Evolutionary conservation across 108 stramenopile genomes (phyloP).

Genomic region (Cyclotella kingstonii): DNA sequence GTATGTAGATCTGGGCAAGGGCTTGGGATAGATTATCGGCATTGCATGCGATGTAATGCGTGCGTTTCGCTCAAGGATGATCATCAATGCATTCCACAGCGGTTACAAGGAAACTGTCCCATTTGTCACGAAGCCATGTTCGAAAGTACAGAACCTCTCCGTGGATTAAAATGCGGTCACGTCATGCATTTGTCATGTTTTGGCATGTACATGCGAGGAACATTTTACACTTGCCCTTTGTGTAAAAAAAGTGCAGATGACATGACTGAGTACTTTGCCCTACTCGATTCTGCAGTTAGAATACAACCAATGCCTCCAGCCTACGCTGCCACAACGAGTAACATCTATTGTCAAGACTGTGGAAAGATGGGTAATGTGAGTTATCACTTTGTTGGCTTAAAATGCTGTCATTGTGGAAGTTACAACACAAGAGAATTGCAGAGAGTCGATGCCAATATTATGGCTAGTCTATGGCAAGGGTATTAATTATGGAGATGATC

Average conservation of each 20-base stretch:
- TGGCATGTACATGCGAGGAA: slow-evolving; percentile 61
- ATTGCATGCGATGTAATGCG: slow-evolving; percentile 98
- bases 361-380: slow-evolving; percentile 66
- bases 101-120: slow-evolving; percentile 90
- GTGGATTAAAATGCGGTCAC: slow-evolving; percentile 90
- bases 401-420: slow-evolving; percentile 77
- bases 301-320: slow-evolving; percentile 88
- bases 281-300: slow-evolving; percentile 79
- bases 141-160: slow-evolving; percentile 84
- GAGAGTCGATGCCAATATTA: slow-evolving; percentile 49
- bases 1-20: slow-evolving; percentile 90
- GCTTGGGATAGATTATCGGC: slow-evolving; percentile 92
- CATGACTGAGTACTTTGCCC: slow-evolving; percentile 83
- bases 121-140: slow-evolving; percentile 91
- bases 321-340: slow-evolving; percentile 64
- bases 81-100: slow-evolving; percentile 91
- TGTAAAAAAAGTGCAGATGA: slow-evolving; percentile 86
- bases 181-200: slow-evolving; percentile 94
- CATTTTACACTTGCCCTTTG: slow-evolving; percentile 76
- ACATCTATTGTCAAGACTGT: slow-evolving; percentile 89
- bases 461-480: slow-evolving; percentile 30
- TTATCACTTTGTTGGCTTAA: slow-evolving; percentile 86
- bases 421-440: slow-evolving; percentile 86
- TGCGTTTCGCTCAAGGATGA: slow-evolving; percentile 85
- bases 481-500: neutral